Evolutionary conservation across 192 early-diverging fungal species (phyloP), one percentile per base, ranked within the genome.

Genomic region (Rhizophlyctis rosea): DNA sequence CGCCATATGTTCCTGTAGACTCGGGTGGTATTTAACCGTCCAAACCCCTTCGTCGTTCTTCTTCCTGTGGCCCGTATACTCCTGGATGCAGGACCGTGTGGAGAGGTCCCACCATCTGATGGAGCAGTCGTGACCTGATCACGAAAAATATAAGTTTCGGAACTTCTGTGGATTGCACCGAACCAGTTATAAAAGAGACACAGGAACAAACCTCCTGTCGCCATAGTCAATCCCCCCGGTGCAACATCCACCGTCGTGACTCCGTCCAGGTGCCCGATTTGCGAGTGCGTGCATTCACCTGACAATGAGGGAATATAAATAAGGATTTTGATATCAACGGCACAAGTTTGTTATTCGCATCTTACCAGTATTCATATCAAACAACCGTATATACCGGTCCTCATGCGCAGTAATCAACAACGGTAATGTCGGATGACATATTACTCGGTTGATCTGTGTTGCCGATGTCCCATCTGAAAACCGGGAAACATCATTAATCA

Each of bases 11-110:
- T 48, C 25, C 5, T 34, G 25, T 11, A 34, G n/a, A 18, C 31
- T 54, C 14, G 60, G 60, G 50, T 69, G 68, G 53, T 48, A 69
- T 31, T 48, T 47, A 30, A 59, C 68, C 14, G 61, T 61, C 68
- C 87, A 78, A 3, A 92, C 83, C 29, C 90, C 89, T 63, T 92
- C 89, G 50, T 88, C 89, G 24, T 83, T 79, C 67, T 90, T 88
- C 50, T 77, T 73, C 5, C 88, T 71, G 59, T 91, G 89, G 0
- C 87, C 64, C 48, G 71, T 74, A 52, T 80, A 84, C 67, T 91
- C 90, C 68, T 93, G 90, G 18, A 88, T 48, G 68, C 88, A 90
- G 23, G 72, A 50, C 25, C 78, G 75, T 24, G 79, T 80, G 9
- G 72, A 64, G 30, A 93, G 72, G 60, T 92, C 89, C 88, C 90